Evolutionary conservation across 768 basidiomycete genomes (phyloP), one percentile per base, ranked within the genome.

Genomic region (Infundibulicybe gibba): DNA sequence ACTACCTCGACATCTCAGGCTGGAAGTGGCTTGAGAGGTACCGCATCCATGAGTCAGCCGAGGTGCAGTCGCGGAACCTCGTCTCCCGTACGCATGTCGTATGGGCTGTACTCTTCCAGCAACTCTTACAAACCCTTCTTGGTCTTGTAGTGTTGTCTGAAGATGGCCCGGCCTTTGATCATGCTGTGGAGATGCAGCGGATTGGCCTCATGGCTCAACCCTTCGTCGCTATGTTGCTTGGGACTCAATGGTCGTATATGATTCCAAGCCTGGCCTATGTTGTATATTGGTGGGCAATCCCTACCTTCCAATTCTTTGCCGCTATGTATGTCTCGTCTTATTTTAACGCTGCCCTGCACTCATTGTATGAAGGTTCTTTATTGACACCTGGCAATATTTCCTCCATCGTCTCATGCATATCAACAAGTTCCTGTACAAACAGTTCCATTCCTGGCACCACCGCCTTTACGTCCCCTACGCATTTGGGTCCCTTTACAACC

Each of bases 361-460:
- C n/a, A 47, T 20, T 16, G 33, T 17, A 15, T 17, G 3, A 51
- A 95, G 97, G 72, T 90, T 97, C 65, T 60, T 94, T 49, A 85
- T 98, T 55, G 97, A 99, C 69, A 94, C 94, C 30, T 97, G 93
- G 93, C 94, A 99, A 64, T 99, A 98, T 67, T 94, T 94, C 69
- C 73, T 92, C 15, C 97, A 99, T 62, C 91, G 95, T 33, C 66
- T 72, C 37, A 91, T 97, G 86, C 97, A 98, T 69, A 68, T 80
- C 56, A 91, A 90, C 72, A 88, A 83, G 54, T 97, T 80, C 66
- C 75, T 98, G 30, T 99, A 95, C 71, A 88, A 83, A 54, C 82
- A 90, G 44, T 75, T 97, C 53, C 97, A 99, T 65, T 92, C 91
- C 0, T 85, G 87, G 66, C 97, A 99, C 65, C 97, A 99, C 63